Base-by-base conservation (phyloP, 2,329 filamentous ascomycete species). In the Fusarium sp. region DNA sequence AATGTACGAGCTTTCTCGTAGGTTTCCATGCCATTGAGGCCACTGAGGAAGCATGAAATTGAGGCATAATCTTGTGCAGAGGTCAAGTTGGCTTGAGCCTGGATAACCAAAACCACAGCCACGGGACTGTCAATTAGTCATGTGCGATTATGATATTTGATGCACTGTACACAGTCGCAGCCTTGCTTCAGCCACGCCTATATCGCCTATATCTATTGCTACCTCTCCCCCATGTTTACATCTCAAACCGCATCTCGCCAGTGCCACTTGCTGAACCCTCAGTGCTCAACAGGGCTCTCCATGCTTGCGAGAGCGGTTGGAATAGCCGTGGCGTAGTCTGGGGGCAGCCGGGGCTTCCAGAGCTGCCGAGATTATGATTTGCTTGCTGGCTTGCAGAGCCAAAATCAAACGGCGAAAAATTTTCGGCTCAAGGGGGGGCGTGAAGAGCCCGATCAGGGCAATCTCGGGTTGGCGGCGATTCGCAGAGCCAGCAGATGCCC, bases 371-470 rank as follows among this genome's bases (percentile, higher is more conserved):
- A 66, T 68, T 72, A 66, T 48, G 66, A 71, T 65, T 72, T 36
- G 59, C 55, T 62, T 44, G 55, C 47, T 47, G 31, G 27, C 16
- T 48, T 43, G 41, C 34, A 16, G 31, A 39, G 46, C 47, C 41
- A 60, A 40, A 55, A 54, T 39, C 30, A 60, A 54, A 67, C 28
- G 7, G 51, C 73, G 72, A 76, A 74, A 76, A 76, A 58, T 37
- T 67, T 75, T 76, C 74, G 73, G 74, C 70, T 18, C 50, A 73
- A 65, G 48, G 65, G 66, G 67, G 66, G 65, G 73, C 18, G 65
- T 66, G 65, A 43, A 44, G 55, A 51, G 31, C 7, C 40, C 31
- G 28, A 46, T 53, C 46, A 57, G 73, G 68, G 64, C 65, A 75
- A 73, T 73, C 55, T 74, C 73, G 73, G 73, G 69, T 67, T 68